Evolutionary conservation across 352 stramenopile species (phyloP).

Genomic region (Phytopythium vexans): DNA sequence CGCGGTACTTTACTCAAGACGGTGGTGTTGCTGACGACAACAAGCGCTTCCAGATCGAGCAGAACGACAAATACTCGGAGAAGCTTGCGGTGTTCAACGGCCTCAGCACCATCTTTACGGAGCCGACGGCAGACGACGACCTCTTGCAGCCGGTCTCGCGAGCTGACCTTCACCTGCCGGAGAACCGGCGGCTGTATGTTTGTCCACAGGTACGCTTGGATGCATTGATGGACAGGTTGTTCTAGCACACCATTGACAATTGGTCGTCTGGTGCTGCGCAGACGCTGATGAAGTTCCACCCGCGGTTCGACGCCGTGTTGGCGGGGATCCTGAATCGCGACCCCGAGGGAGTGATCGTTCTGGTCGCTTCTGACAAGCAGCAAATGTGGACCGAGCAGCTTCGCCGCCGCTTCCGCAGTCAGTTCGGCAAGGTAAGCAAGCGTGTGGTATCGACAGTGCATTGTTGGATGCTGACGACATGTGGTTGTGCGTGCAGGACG

Average conservation of each 20-base stretch:
- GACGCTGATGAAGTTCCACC: slow-evolving; percentile 71
- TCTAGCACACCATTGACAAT: background rate
- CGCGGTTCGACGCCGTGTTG: slow-evolving; percentile 45
- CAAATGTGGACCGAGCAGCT: slow-evolving; percentile 53
- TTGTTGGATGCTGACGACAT: background rate
- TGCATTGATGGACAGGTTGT: background rate
- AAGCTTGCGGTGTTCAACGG: slow-evolving; percentile 65
- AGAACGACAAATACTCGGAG: slow-evolving; percentile 47
- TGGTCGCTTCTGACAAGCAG: slow-evolving; percentile 46
- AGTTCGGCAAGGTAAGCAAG: slow-evolving; percentile 26
- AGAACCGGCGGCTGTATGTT: slow-evolving; percentile 42
- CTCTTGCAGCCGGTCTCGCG: slow-evolving; percentile 20
- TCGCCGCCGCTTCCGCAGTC: slow-evolving; percentile 28
- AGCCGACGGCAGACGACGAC: slow-evolving; percentile 14
- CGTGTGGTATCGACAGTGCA: background rate
- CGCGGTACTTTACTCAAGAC: slow-evolving; percentile 34
- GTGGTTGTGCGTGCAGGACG: slow-evolving; percentile 7
- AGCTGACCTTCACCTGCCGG: slow-evolving; percentile 34
- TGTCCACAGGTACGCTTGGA: slow-evolving; percentile 37
- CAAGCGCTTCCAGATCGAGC: slow-evolving; percentile 1
- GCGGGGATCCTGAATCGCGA: slow-evolving; percentile 34
- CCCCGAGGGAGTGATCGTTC: slow-evolving; percentile 29
- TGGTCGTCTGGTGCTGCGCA: slow-evolving; percentile 9
- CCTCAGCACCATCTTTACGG: slow-evolving; percentile 56
- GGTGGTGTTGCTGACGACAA: too few relatives aligned